These are phyloP conservation scores for Urtica urens DNA, from an alignment of 306 rosid species.

Conservation along the genomic window DNA sequence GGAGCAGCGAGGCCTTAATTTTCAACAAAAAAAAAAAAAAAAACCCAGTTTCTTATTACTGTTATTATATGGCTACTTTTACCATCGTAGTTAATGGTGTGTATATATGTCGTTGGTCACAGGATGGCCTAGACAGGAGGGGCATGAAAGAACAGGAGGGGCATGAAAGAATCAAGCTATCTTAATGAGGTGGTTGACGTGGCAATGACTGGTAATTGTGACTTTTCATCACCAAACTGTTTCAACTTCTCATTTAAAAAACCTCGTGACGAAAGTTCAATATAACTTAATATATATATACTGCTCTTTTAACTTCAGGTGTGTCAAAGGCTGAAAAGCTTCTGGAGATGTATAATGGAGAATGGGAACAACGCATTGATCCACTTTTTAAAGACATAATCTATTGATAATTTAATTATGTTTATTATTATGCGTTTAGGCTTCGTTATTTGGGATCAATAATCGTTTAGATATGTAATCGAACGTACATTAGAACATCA, in stretches of 20 bases:
- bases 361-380: conserved; percentile 2
- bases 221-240: background rate
- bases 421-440: no score
- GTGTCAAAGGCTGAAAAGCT: conserved; percentile 6
- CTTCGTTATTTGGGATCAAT: no score
- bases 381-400: background rate
- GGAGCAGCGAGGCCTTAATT: background rate
- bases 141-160: conserved; percentile 3
- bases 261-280: background rate
- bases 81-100: background rate
- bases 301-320: background rate
- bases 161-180: background rate
- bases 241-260: background rate
- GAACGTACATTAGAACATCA: no score
- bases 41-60: background rate
- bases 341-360: conserved; percentile 1
- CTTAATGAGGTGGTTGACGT: background rate
- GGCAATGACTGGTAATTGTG: background rate
- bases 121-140: conserved; percentile 14
- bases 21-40: no score
- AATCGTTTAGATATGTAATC: no score
- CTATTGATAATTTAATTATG: no score
- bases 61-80: background rate
- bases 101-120: background rate
- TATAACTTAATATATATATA: background rate